Conservation (phyloP, 495 filamentous ascomycete genomes). For the Pseudomonodictys pantanalensis region DNA sequence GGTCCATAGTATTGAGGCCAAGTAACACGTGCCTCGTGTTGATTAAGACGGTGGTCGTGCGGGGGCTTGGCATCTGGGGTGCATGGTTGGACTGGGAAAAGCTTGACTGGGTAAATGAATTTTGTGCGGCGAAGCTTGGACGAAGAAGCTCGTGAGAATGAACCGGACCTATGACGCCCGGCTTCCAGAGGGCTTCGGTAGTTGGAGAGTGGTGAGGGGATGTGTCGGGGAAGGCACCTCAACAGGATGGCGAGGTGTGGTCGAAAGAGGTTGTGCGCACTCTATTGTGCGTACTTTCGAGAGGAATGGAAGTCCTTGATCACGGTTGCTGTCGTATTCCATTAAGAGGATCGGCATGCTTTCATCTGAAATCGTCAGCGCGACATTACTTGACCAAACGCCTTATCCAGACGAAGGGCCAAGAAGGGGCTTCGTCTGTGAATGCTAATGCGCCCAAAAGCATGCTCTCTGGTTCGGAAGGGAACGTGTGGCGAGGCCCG, state of each 20-base stretch:
- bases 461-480: too few species aligned
- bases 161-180: slow-evolving; percentile 23
- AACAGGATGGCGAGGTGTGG: not conserved
- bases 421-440: too few species aligned
- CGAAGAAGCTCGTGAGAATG: slow-evolving; percentile 15
- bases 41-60: slow-evolving; percentile 16
- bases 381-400: too few species aligned
- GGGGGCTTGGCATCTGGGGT: slow-evolving; percentile 19
- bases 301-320: too few species aligned
- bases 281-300: not conserved
- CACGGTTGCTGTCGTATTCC: too few species aligned
- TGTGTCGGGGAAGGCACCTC: slow-evolving; percentile 18
- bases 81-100: slow-evolving; percentile 4
- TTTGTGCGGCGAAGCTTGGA: not conserved
- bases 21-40: slow-evolving; percentile 18
- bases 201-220: slow-evolving; percentile 28
- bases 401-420: too few species aligned
- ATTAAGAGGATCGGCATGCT: too few species aligned
- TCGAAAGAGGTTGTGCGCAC: not conserved
- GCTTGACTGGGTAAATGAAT: slow-evolving; percentile 20
- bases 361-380: too few species aligned
- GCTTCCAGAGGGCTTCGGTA: slow-evolving; percentile 9
- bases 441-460: too few species aligned
- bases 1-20: slow-evolving; percentile 1
- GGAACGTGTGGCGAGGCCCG: too few species aligned